Evolutionary conservation across 345 rosid genomes (phyloP).

Genomic region (Rhodomyrtus tomentosa): DNA sequence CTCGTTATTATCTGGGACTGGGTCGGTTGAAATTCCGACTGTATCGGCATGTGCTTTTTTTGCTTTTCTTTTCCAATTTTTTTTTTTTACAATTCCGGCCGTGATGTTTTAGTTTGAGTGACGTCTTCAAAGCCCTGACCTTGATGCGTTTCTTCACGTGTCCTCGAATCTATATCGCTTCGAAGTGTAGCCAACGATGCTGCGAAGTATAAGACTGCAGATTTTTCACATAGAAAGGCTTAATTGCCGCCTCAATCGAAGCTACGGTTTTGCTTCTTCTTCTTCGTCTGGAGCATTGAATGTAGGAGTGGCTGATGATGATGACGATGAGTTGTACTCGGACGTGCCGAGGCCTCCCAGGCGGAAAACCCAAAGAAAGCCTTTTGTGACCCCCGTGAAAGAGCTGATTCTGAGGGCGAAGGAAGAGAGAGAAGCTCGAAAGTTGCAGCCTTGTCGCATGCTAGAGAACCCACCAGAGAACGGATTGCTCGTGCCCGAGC

Average conservation of each 20-base stretch:
- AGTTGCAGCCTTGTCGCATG: conserved; percentile 55
- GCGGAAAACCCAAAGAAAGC: conserved; percentile 78
- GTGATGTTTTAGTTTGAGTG: not conserved
- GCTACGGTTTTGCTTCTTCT: not conserved
- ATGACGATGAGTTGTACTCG: conserved; percentile 31
- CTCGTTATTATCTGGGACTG: not conserved
- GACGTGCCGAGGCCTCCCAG: conserved; percentile 62
- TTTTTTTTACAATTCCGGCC: not conserved
- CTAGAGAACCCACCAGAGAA: conserved; percentile 67
- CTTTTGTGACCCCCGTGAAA: conserved; percentile 69
- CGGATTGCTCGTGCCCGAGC: conserved; percentile 68
- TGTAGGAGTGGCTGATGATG: not conserved
- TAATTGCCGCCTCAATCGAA: not conserved
- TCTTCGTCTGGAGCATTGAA: not conserved
- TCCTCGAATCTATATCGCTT: not conserved
- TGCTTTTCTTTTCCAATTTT: not conserved
- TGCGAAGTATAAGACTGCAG: not conserved
- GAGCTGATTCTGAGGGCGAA: conserved; percentile 55
- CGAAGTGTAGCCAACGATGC: not conserved
- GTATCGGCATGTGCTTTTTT: not conserved
- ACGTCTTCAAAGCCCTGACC: not conserved
- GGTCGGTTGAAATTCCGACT: not conserved
- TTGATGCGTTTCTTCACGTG: not conserved
- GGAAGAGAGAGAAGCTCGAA: conserved; percentile 52
- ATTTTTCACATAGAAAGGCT: not conserved